Evolutionary conservation across 805 yeast genomes (phyloP).

Genomic region (Isabelozyma rhagii): DNA sequence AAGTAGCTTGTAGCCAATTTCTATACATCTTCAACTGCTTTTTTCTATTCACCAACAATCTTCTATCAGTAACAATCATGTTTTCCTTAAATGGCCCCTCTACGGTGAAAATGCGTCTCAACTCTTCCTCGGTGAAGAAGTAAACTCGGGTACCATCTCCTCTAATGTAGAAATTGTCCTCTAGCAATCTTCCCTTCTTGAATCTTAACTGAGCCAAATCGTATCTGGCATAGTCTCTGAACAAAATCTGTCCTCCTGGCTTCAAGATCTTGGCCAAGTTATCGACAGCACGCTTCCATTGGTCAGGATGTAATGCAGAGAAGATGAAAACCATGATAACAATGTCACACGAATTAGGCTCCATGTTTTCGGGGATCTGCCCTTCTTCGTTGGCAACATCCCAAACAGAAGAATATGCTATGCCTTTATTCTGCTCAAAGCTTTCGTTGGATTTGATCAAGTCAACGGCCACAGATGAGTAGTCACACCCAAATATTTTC

Average conservation of each 20-base stretch:
- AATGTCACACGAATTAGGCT: constrained; percentile 78
- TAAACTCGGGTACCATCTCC: constrained; percentile 98
- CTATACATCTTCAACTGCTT: constrained; percentile 93
- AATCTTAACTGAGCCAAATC: constrained; percentile 94
- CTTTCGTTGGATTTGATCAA: constrained; percentile 64
- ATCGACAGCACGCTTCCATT: constrained; percentile 79
- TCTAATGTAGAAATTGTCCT: constrained; percentile 91
- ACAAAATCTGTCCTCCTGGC: constrained; percentile 88
- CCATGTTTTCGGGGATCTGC: constrained; percentile 77
- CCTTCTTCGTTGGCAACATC: constrained; percentile 80
- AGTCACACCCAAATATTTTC: constrained; percentile 81
- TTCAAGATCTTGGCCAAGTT: constrained; percentile 73
- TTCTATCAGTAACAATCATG: constrained; percentile 83
- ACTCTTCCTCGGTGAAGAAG: constrained; percentile 92
- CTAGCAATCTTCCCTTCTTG: constrained; percentile 80
- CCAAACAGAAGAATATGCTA: constrained; percentile 89
- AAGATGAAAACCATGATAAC: constrained; percentile 95
- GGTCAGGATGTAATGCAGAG: constrained; percentile 86
- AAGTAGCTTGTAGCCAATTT: constrained; percentile 86
- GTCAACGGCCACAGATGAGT: constrained; percentile 85
- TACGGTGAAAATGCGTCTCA: constrained; percentile 61
- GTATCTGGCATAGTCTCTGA: constrained; percentile 93
- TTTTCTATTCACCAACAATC: constrained; percentile 88
- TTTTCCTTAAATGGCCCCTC: constrained; percentile 56
- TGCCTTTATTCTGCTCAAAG: constrained; percentile 50